Evolutionary conservation across 2,329 filamentous ascomycete species (phyloP), one percentile per base, ranked within the genome.

Genomic region (Chaetomium sp.): DNA sequence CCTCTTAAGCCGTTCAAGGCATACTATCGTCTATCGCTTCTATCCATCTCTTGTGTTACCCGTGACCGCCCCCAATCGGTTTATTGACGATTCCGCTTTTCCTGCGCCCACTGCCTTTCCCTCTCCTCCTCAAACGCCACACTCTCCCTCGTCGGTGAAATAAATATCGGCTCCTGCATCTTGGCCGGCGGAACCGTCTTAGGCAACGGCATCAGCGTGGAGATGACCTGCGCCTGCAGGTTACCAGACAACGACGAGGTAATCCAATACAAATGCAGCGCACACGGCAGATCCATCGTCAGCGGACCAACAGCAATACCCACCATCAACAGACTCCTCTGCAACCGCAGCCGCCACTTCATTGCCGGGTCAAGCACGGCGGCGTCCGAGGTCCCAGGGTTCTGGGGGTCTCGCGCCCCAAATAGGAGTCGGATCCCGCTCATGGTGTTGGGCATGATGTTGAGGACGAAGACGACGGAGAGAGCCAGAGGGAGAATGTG

Each of bases 241-340:
- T 58, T 56, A 42, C 66, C 68, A 5, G 64, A 57, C 1, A 56
- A 27, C 3, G 71, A 59, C 2, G 73, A 72, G 1, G 70, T 56
- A 2, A 76, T 53, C 74, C 74, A 76, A 61, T 76, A 77, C 8
- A 76, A 61, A 52, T 76, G 74, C 33, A 77, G 56, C 1, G 74
- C 74, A 5, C 69, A 70, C 1, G 74, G 74, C 32, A 77, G 60
- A 40, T 70, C 57, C 57, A 72, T 59, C 2, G 74, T 76, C 8
- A 67, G 38, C 4, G 71, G 69, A 2, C 72, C 72, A 4, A 74
- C 60, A 8, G 61, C 49, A 9, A 68, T n/a, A 2, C 65, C 60
- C 32, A 72, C 5, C 4, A 69, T 38, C 0, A 73, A 37, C 36
- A 74, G 47, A 1, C 41, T 54, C 14, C 70, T 62, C 19, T 67